These are phyloP conservation scores for Debaryomyces hansenii DNA, from an alignment of 805 yeast species.

Conservation along the genomic window DNA sequence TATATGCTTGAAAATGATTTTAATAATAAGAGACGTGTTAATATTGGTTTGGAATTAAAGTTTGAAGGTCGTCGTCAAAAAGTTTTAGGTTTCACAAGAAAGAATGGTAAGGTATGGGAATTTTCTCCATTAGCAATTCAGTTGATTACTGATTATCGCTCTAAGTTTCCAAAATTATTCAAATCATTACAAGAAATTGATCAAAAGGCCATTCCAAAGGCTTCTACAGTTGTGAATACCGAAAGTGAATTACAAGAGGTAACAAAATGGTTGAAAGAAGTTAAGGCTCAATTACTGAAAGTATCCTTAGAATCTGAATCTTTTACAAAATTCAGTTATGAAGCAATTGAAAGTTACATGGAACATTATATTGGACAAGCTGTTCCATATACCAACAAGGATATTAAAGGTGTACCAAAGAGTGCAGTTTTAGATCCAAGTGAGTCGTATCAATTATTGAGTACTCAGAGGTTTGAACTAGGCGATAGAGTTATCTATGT, in stretches of 20 bases:
- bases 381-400: conserved; percentile 46
- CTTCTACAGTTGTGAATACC: conserved; percentile 36
- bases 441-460: conserved; percentile 67
- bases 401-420: conserved; percentile 79
- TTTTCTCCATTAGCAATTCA: conserved; percentile 73
- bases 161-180: conserved; percentile 64
- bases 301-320: conserved; percentile 80
- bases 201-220: conserved; percentile 36
- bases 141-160: conserved; percentile 60
- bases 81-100: conserved; percentile 83
- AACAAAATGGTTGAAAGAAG: conserved; percentile 50
- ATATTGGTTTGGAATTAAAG: conserved; percentile 83
- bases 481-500: conserved; percentile 92
- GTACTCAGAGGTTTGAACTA: conserved; percentile 72
- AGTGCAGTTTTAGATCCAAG: conserved; percentile 78
- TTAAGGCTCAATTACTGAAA: conserved; percentile 47
- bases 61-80: conserved; percentile 77
- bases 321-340: conserved; percentile 63
- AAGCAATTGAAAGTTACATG: conserved; percentile 64
- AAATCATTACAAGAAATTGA: conserved; percentile 27
- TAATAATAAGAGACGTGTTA: conserved; percentile 48
- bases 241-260: conserved; percentile 45
- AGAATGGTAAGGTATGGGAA: conserved; percentile 69
- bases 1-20: conserved; percentile 57
- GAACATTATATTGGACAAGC: conserved; percentile 48